Evolutionary conservation across 106 monocot genomes (phyloP), one percentile per base, ranked within the genome.

Genomic region (Acanthochlamys bracteata): DNA sequence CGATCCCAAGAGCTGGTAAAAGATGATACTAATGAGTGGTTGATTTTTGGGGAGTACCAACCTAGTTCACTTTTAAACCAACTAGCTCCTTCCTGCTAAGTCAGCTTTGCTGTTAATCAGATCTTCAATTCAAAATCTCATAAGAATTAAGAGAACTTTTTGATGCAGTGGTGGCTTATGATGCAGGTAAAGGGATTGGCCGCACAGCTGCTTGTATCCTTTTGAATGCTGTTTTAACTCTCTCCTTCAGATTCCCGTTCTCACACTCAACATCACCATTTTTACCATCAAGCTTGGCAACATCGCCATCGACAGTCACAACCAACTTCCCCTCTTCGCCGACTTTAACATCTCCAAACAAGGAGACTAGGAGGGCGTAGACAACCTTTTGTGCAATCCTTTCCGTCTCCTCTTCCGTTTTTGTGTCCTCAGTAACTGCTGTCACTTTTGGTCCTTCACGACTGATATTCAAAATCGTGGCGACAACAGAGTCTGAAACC

Each of bases 401-500:
- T 70, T 92, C 98, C 0, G 49, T 83, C 66, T 92, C 92, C 58
- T 89, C 98, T 46, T 75, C 78, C 0, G 78, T 81, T 68, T 74
- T 85, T 8, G 20, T 65, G 0, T 59, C 76, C 66, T 91, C 91
- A n/a, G 57, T 66, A 25, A 75, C 75, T 11, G 88, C 67, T 6
- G 67, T 74, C 45, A 98, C 69, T 60, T 88, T 98, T 0, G 88
- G 88, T 22, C 85, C 78, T 59, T 92, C 98, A 60, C 88, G 63
- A 60, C 68, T 80, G 57, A 98, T 92, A 70, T 98, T 98, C 83
- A 98, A 72, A n/a, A 98, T 79, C 69, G 81, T 79, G 13, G 98
- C 98, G 10, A 98, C 88, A 33, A 98, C 73, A 1, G 98, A 98
- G 63, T 98, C 98, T 17, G 88, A 92, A 9, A 98, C 98, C 98